phyloP scores from a whole-genome alignment of 768 basidiomycete genomes.

The Lentinula sp. region DNA sequence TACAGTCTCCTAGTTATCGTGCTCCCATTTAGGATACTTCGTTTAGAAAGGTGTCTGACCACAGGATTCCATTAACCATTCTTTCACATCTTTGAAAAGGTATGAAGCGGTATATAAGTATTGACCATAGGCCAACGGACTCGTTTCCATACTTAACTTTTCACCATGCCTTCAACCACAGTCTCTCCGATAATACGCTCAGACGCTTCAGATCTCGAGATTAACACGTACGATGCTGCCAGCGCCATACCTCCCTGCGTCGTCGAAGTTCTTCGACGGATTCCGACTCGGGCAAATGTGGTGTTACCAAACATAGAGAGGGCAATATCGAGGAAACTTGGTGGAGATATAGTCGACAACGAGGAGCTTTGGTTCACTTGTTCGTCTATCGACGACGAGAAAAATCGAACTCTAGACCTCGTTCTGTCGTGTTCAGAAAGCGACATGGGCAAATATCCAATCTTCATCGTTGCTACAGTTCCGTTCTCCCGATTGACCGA shows the following conservation, averaged over 20 bases:
- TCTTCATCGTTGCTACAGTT: slow-evolving; percentile 54
- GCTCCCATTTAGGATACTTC: background rate
- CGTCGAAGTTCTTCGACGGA: slow-evolving; percentile 20
- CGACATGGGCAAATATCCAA: slow-evolving; percentile 52
- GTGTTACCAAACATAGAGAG: slow-evolving; percentile 15
- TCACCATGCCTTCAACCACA: background rate
- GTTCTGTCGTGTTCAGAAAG: slow-evolving; percentile 57
- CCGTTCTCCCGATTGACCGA: slow-evolving; percentile 30
- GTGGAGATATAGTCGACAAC: slow-evolving; percentile 10
- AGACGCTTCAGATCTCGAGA: background rate
- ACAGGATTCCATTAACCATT: background rate
- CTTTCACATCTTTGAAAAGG: background rate
- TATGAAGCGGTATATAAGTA: background rate
- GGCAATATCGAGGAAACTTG: background rate
- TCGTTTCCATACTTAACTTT: background rate
- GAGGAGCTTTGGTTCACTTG: slow-evolving; percentile 32
- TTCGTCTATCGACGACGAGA: slow-evolving; percentile 7
- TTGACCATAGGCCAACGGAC: no score
- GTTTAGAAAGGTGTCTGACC: background rate
- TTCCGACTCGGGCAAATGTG: slow-evolving; percentile 23
- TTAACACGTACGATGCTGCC: slow-evolving; percentile 10
- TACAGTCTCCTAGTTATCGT: background rate
- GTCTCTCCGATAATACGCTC: background rate
- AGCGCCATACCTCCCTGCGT: slow-evolving; percentile 22
- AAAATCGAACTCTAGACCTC: slow-evolving; percentile 31